Conservation (phyloP, 2,329 filamentous ascomycete genomes). For the Keithomyces neogunnii region DNA sequence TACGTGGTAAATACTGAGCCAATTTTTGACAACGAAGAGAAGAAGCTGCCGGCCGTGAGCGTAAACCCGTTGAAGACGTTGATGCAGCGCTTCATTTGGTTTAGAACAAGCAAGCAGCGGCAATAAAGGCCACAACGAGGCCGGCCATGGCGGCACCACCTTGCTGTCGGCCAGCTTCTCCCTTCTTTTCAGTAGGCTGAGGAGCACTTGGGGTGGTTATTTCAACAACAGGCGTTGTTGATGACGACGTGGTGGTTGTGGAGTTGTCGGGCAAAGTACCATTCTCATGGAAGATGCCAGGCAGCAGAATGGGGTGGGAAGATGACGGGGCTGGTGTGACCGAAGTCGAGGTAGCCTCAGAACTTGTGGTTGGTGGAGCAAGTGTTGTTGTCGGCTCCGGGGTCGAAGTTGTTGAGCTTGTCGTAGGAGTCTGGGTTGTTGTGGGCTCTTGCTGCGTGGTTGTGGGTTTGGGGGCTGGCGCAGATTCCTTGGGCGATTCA, state of each 20-base stretch:
- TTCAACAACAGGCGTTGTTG: constrained; percentile 12
- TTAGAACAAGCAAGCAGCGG: constrained; percentile 40
- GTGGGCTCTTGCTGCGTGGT: background rate
- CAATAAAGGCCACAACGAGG: constrained; percentile 47
- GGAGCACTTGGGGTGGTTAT: constrained; percentile 20
- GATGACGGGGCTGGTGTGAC: constrained; percentile 11
- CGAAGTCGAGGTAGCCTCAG: constrained; percentile 6
- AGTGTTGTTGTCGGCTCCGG: background rate
- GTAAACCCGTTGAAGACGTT: constrained; percentile 1
- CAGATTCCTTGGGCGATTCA: constrained; percentile 5
- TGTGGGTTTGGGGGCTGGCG: constrained; percentile 4
- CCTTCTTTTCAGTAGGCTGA: constrained; percentile 29
- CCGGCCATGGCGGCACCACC: constrained; percentile 43
- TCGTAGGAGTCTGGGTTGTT: constrained; percentile 5
- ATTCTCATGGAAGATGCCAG: constrained; percentile 48
- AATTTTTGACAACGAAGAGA: constrained; percentile 3
- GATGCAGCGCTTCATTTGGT: background rate
- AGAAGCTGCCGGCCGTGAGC: background rate
- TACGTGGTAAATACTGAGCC: background rate
- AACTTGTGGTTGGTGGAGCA: background rate
- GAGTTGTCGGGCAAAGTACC: constrained; percentile 20
- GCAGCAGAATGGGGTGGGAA: constrained; percentile 15
- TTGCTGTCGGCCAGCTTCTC: constrained; percentile 37
- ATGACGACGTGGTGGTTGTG: constrained; percentile 1
- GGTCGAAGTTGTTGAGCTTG: constrained; percentile 5